These are phyloP conservation scores for Citrus hindsii DNA, from an alignment of 345 rosid genomes.

Conservation along the genomic window DNA sequence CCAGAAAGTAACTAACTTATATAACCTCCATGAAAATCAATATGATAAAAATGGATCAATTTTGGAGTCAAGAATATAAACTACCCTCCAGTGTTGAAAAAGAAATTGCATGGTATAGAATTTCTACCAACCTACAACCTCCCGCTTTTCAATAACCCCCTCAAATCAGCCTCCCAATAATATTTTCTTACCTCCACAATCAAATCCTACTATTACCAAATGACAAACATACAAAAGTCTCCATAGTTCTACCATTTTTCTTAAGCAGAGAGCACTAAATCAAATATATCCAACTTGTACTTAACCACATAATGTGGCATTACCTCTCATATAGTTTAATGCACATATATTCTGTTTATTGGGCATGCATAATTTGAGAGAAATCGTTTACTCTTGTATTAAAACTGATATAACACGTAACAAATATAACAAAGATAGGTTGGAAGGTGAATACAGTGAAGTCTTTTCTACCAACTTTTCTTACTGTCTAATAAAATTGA, in stretches of 20 bases:
- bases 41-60: neutral
- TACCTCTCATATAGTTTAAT: neutral
- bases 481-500: constrained; percentile 18
- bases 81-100: neutral
- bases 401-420: neutral
- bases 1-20: neutral
- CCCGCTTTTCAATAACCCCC: neutral
- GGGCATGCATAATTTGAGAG: neutral
- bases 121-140: neutral
- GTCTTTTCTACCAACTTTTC: constrained; percentile 22
- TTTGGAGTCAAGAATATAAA: neutral
- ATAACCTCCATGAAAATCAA: neutral
- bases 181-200: neutral
- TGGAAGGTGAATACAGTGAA: neutral
- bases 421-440: neutral
- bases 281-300: neutral
- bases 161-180: neutral
- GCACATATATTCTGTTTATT: neutral
- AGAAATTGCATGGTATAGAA: neutral
- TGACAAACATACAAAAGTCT: neutral
- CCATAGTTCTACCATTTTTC: neutral
- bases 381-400: neutral
- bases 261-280: neutral
- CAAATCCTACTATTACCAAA: neutral
- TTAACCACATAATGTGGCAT: neutral